phyloP scores from a whole-genome alignment of 306 rosid species.

The Carpinus viminea region DNA sequence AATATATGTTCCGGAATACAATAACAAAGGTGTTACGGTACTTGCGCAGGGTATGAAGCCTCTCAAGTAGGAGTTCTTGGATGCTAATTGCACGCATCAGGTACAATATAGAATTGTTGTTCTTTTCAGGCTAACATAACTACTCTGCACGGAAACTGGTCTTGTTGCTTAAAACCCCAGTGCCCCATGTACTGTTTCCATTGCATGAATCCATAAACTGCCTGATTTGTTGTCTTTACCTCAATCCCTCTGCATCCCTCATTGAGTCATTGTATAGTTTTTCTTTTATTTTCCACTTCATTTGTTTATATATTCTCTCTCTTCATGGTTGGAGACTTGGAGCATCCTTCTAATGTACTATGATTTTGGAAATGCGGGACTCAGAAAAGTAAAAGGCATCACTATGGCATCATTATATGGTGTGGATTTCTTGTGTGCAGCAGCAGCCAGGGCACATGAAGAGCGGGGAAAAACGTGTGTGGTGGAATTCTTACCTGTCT shows the following conservation, averaged over 20 bases:
- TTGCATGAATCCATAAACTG: background rate
- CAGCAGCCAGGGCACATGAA: background rate
- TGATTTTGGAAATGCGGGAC: background rate
- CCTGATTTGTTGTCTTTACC: background rate
- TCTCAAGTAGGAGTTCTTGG: slow-evolving; percentile 46
- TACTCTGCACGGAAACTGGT: background rate
- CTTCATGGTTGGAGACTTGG: background rate
- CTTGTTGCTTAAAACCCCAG: background rate
- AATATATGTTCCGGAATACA: background rate
- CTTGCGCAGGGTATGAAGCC: slow-evolving; percentile 63
- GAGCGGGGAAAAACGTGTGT: background rate
- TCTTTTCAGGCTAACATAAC: background rate
- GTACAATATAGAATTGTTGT: slow-evolving; percentile 11
- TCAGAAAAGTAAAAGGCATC: background rate
- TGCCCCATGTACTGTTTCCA: background rate
- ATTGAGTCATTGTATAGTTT: background rate
- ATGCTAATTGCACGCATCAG: slow-evolving; percentile 22
- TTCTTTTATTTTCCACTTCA: background rate
- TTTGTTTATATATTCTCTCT: background rate
- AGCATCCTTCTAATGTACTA: slow-evolving; percentile 3
- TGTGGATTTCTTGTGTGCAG: background rate
- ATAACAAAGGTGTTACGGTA: slow-evolving; percentile 14
- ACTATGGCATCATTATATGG: background rate
- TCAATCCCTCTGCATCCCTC: background rate
- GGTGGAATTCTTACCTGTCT: background rate